A percentile compares a stretch with the other conserved stretches of the same genome.
Evolutionary conservation across 2,329 filamentous ascomycete genomes (phyloP).

Genomic region (Calonectria hawksworthii): DNA sequence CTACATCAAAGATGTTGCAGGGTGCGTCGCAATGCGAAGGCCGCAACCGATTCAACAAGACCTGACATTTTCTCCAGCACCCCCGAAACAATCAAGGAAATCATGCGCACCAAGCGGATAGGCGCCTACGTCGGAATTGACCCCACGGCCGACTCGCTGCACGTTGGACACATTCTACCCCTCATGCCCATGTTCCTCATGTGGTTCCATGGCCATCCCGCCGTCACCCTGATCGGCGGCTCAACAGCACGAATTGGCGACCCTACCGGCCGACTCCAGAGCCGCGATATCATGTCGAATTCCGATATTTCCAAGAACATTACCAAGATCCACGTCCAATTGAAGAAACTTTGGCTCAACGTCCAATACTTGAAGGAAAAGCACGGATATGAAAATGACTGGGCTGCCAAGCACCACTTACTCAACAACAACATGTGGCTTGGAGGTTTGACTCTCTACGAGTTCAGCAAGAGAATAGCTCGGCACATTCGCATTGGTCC

Average conservation of each 20-base stretch:
- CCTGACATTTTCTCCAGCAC: conserved; percentile 50
- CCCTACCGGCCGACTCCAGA: conserved; percentile 77
- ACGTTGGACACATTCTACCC: conserved; percentile 84
- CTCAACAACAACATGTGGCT: conserved; percentile 91
- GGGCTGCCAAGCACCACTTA: conserved; percentile 76
- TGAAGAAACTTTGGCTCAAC: conserved; percentile 81
- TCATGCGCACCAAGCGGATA: conserved; percentile 76
- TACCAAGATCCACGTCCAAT: conserved; percentile 76
- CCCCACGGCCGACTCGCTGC: conserved; percentile 83
- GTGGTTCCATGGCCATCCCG: conserved; percentile 80
- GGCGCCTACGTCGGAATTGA: conserved; percentile 87
- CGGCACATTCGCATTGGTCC: conserved; percentile 82
- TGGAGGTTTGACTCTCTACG: conserved; percentile 77
- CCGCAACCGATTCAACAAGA: neutral
- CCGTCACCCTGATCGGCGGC: conserved; percentile 78
- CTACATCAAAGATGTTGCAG: conserved; percentile 80
- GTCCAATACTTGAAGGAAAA: conserved; percentile 76
- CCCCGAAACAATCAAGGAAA: conserved; percentile 68
- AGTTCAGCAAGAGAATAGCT: conserved; percentile 83
- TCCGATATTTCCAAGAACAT: conserved; percentile 73
- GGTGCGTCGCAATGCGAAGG: conserved; percentile 62
- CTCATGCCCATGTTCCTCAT: conserved; percentile 90
- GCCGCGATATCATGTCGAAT: conserved; percentile 67
- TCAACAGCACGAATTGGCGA: conserved; percentile 85
- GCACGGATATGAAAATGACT: conserved; percentile 74